Conservation (phyloP, 2,329 filamentous ascomycete genomes). For the Exophiala bonariae region DNA sequence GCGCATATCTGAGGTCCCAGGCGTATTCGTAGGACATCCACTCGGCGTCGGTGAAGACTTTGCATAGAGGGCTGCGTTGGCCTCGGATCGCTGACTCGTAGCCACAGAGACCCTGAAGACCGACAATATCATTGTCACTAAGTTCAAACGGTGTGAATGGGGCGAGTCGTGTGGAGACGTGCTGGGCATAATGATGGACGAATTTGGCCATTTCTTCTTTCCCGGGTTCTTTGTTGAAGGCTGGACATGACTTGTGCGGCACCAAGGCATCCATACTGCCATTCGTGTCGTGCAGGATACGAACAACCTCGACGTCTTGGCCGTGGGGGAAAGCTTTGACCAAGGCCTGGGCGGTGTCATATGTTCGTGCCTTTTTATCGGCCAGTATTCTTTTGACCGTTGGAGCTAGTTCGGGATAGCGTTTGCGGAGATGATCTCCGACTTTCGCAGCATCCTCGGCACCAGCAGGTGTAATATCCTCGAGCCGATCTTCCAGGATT, state of each 20-base stretch:
- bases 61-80: constrained; percentile 59
- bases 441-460: constrained; percentile 19
- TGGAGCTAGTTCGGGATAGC: constrained; percentile 16
- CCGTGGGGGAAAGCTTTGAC: constrained; percentile 16
- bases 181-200: constrained; percentile 12
- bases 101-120: constrained; percentile 69
- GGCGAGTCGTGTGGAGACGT: constrained; percentile 15
- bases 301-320: constrained; percentile 22
- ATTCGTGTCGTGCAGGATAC: constrained; percentile 17
- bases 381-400: constrained; percentile 19
- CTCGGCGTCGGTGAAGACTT: constrained; percentile 55
- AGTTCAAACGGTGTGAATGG: constrained; percentile 46
- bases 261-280: constrained; percentile 18
- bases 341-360: constrained; percentile 19
- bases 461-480: constrained; percentile 23
- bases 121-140: constrained; percentile 52
- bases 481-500: constrained; percentile 21
- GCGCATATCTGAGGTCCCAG: constrained; percentile 59
- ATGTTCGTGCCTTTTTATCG: constrained; percentile 22
- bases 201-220: constrained; percentile 20
- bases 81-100: constrained; percentile 70
- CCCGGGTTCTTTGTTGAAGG: constrained; percentile 21
- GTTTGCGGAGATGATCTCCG: constrained; percentile 16
- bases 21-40: constrained; percentile 56
- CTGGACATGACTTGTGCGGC: constrained; percentile 21